Conservation (phyloP, 148 eudicot genomes). For the Fallopia convolvulus region DNA sequence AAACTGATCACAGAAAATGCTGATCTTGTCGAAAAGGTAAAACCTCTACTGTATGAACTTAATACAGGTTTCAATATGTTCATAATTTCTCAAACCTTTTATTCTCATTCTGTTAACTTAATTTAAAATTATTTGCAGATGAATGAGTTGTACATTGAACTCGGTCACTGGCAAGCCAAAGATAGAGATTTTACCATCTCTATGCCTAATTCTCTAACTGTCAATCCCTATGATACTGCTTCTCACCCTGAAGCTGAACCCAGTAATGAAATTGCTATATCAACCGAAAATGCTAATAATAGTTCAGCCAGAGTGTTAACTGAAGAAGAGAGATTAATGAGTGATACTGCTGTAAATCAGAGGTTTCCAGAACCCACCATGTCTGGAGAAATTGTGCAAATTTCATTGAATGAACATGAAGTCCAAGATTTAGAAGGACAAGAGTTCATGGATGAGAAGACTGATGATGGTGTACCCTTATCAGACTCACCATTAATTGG, state of each 20-base stretch:
- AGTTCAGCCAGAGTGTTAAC: constrained; percentile 21
- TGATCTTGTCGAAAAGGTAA: constrained; percentile 79
- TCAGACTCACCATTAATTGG: constrained; percentile 84
- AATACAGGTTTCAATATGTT: too few relatives aligned
- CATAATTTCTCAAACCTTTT: not conserved
- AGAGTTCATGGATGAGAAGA: constrained; percentile 11
- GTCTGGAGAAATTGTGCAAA: constrained; percentile 70
- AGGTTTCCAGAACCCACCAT: constrained; percentile 33
- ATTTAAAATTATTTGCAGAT: constrained; percentile 25
- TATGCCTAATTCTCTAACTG: constrained; percentile 17
- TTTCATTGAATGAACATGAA: constrained; percentile 59
- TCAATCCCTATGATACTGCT: constrained; percentile 13
- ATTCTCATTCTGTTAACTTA: not conserved
- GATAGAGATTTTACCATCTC: constrained; percentile 18
- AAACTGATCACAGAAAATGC: constrained; percentile 62
- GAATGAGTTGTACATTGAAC: constrained; percentile 54
- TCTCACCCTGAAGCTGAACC: constrained; percentile 24
- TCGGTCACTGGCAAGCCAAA: constrained; percentile 26
- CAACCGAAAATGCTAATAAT: constrained; percentile 19
- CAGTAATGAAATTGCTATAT: constrained; percentile 18
- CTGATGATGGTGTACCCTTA: constrained; percentile 37
- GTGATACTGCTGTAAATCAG: constrained; percentile 16
- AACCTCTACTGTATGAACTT: too few relatives aligned
- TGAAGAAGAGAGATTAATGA: constrained; percentile 19
- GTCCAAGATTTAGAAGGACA: constrained; percentile 23